A percentile compares a stretch with the other conserved stretches of the same genome.
Conservation (phyloP, 2,329 filamentous ascomycete genomes). For the Rugonectria rugulosa region DNA sequence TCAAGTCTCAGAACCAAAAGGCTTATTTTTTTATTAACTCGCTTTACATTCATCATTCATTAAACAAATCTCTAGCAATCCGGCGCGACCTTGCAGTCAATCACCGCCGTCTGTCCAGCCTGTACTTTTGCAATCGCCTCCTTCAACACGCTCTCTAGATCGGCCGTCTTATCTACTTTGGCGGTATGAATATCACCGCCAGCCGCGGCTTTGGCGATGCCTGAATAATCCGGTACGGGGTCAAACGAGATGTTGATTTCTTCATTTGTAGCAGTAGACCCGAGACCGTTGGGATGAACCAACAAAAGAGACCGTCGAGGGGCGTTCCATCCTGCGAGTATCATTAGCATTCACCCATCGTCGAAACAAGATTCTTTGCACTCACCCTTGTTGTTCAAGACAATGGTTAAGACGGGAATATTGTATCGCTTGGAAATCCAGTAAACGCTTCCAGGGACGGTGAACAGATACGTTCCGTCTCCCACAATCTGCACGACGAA, state of each 20-base stretch:
- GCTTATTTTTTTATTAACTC: conserved; percentile 20
- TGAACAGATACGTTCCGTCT: conserved; percentile 65
- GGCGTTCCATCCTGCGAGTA: conserved; percentile 63
- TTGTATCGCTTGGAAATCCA: conserved; percentile 63
- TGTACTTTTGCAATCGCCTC: conserved; percentile 60
- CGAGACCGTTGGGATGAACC: conserved; percentile 65
- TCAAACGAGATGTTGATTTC: conserved; percentile 69
- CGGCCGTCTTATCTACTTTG: conserved; percentile 53
- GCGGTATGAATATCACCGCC: conserved; percentile 61
- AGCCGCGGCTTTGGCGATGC: conserved; percentile 67
- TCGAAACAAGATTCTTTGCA: neutral
- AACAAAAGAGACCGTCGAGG: conserved; percentile 63
- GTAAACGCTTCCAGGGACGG: conserved; percentile 61
- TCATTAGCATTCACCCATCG: conserved; percentile 29
- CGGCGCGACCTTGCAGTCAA: conserved; percentile 60
- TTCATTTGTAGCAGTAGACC: conserved; percentile 63
- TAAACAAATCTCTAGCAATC: conserved; percentile 46
- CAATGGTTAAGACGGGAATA: conserved; percentile 62
- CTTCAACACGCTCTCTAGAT: conserved; percentile 56
- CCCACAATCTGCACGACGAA: conserved; percentile 65
- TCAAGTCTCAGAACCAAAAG: neutral
- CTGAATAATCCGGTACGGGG: conserved; percentile 65
- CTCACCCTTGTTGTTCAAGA: conserved; percentile 64
- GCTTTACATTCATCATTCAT: conserved; percentile 19
- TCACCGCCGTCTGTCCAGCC: conserved; percentile 58